A percentile compares a stretch with the other conserved stretches of the same genome.
phyloP scores from a whole-genome alignment of 208 protist species.

The Porcisia hertigi region DNA sequence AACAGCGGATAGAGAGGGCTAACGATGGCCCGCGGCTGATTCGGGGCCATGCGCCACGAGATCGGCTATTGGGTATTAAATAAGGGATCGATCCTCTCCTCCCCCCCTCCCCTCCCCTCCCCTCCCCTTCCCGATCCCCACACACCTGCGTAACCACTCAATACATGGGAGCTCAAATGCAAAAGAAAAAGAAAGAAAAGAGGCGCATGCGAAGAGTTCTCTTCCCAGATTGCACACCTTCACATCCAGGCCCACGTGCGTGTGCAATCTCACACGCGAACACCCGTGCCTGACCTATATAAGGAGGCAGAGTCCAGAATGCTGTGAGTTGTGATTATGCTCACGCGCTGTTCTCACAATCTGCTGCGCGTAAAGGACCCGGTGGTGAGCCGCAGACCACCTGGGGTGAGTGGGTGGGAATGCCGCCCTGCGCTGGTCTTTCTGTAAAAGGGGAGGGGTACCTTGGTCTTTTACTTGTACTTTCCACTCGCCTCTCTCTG shows the following conservation, averaged over 20 bases:
- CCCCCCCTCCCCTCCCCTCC: background rate
- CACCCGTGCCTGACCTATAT: background rate
- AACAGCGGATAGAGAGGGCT: slow-evolving; percentile 11
- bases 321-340: background rate
- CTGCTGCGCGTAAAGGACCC: background rate
- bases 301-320: background rate
- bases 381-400: background rate
- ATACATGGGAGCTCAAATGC: background rate
- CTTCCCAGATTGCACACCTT: background rate
- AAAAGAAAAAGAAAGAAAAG: no score
- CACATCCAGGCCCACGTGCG: background rate
- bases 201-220: background rate
- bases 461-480: background rate
- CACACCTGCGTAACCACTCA: background rate
- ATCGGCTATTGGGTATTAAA: slow-evolving; percentile 29
- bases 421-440: background rate
- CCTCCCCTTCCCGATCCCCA: background rate
- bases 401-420: background rate
- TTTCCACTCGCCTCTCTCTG: background rate
- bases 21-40: slow-evolving; percentile 54
- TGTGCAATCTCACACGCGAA: background rate
- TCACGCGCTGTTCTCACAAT: background rate
- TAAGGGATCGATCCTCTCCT: background rate
- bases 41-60: slow-evolving; percentile 59
- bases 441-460: no score